phyloP scores from a whole-genome alignment of 768 basidiomycete genomes.

The Cystobasidiopsis lactophilus region DNA sequence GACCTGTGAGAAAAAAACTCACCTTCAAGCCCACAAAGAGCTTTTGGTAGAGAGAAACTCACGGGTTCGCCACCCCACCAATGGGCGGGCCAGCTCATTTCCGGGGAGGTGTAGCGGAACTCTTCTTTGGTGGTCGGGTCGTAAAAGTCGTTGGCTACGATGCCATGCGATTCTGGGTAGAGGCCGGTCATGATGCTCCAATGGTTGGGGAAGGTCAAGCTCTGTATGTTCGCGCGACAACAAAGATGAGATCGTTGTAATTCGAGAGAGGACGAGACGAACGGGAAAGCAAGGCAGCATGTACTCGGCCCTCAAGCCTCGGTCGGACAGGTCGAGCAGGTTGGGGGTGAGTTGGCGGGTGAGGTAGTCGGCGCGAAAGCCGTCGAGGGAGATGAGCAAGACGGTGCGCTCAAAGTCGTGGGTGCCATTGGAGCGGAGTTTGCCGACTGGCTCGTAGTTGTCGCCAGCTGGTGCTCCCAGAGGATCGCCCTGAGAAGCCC shows the following conservation, averaged over 20 bases:
- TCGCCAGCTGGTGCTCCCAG: too few relatives aligned
- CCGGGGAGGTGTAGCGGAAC: constrained; percentile 35
- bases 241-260: constrained; percentile 2
- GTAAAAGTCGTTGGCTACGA: constrained; percentile 79
- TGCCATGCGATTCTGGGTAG: constrained; percentile 72
- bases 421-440: not conserved
- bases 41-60: constrained; percentile 28
- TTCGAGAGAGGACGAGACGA: constrained; percentile 19
- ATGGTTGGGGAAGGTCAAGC: constrained; percentile 81
- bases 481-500: not conserved
- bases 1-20: not conserved
- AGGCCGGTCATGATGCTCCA: constrained; percentile 83
- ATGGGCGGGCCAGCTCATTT: constrained; percentile 32
- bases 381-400: constrained; percentile 67
- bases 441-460: not conserved
- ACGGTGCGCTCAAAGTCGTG: constrained; percentile 28
- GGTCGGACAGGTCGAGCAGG: constrained; percentile 51
- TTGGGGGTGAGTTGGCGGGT: constrained; percentile 69
- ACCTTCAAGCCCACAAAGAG: too few relatives aligned
- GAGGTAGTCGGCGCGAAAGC: constrained; percentile 68
- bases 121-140: constrained; percentile 42
- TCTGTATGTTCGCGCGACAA: constrained; percentile 28
- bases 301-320: constrained; percentile 66
- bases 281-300: constrained; percentile 77
- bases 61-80: constrained; percentile 91